Conservation (phyloP, 148 eudicot species). For the Limonium bicolor region DNA sequence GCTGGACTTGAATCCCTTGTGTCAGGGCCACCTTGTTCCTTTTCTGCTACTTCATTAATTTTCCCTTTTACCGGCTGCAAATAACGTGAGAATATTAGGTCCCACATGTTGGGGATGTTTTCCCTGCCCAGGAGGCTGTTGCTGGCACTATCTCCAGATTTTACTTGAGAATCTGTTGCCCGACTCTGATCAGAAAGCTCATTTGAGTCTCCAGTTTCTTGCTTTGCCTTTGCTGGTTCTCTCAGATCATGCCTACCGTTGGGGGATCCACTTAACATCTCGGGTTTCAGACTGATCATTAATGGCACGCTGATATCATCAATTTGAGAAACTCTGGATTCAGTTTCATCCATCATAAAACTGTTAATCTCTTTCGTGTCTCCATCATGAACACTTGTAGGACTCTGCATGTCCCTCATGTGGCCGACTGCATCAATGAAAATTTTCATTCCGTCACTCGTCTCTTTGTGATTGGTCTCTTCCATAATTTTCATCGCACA, state of each 20-base stretch:
- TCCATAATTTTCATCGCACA: constrained; percentile 6
- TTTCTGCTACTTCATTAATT: background rate
- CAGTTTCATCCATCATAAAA: background rate
- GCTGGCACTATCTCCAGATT: background rate
- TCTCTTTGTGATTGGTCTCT: background rate
- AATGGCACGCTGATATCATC: background rate
- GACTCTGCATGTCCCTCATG: constrained; percentile 13
- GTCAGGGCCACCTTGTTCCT: background rate
- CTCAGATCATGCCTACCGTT: too few species aligned
- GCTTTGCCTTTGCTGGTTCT: background rate
- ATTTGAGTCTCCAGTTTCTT: background rate
- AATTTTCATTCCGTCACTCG: too few species aligned
- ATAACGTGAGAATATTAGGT: background rate
- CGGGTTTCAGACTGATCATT: too few species aligned
- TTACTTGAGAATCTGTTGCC: background rate
- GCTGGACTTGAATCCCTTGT: too few species aligned
- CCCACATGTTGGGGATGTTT: constrained; percentile 1
- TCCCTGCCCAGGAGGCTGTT: background rate
- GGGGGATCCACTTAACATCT: too few species aligned
- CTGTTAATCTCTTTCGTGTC: constrained; percentile 8
- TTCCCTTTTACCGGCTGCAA: background rate
- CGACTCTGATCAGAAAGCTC: background rate
- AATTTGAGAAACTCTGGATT: background rate
- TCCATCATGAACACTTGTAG: constrained; percentile 10
- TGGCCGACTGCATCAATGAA: constrained; percentile 13